Base-by-base conservation (phyloP, 1,284 basidiomycete species). In the Meira nashicola region DNA sequence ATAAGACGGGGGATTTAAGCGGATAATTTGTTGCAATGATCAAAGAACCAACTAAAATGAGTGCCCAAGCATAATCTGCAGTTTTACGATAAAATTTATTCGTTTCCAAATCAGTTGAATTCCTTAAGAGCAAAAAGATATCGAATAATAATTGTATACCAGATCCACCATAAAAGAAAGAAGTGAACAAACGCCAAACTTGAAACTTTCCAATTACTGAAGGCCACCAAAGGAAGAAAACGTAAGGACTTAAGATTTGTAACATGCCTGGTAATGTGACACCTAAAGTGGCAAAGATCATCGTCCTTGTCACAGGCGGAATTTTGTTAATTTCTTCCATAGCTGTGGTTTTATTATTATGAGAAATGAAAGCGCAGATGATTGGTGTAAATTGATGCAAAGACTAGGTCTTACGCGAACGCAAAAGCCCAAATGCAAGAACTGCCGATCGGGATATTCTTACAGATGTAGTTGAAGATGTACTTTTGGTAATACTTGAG, bases 281-380 rank as follows among this genome's bases (percentile, higher is more conserved):
- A 0, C 79, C 83, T 1, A 87, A 73, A 2, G 85, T 84, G 1
- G 87, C 86, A 10, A 80, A 81, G 54, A 86, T 82, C 19, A 91
- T 77, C 61, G 86, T 85, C 37, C 90, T 84, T 2, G 91, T 92
- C 19, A 93, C 87, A 48, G 89, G 87, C 0, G 90, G 90, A 2
- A 93, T 89, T 80, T 90, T 90, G 19, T 39, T 39, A 15, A 53
- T 39, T 15, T 53, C 50, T 2, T 53, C 50, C 50, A 53, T 53
- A 5, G 15, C 41, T 33, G 28, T 8, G 28, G 8, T 4, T 3
- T 33, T 3, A 3, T 33, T 33, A 8, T 33, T 8, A n/a, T 33
- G 28, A 33, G 28, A 8, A 33, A 33, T 8, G 28, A 33, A 8
- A 8, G 28, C 28, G 28, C 8, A 33, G 28, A 33, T 33, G 28